Conservation (phyloP, 2,329 filamentous ascomycete genomes). For the Hymenoscyphus linearis region DNA sequence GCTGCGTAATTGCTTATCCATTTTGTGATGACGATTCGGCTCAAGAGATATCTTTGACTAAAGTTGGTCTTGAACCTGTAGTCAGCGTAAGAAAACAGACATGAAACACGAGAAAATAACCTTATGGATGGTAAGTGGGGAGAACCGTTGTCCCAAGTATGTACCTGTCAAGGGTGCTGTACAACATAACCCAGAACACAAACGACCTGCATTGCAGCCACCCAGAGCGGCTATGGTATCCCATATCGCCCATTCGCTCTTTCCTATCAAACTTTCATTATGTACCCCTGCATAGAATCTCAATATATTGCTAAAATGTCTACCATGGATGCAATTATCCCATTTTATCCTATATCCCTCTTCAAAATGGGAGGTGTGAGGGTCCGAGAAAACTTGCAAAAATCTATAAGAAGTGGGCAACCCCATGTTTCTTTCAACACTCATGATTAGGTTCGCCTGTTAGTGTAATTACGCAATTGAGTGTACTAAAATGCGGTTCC, state of each 20-base stretch:
- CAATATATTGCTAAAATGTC: not conserved
- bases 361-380: not conserved
- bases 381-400: not conserved
- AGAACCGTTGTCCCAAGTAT: not conserved
- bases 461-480: not conserved
- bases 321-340: not conserved
- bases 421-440: not conserved
- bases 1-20: not conserved
- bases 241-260: not conserved
- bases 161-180: not conserved
- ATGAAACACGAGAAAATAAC: not conserved
- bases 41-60: not conserved
- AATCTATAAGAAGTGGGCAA: not conserved
- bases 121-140: not conserved
- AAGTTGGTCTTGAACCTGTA: not conserved
- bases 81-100: not conserved
- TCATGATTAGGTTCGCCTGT: not conserved
- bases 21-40: not conserved
- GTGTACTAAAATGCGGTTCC: not conserved
- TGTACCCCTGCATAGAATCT: not conserved
- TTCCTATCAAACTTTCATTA: not conserved
- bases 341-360: not conserved
- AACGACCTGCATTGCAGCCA: not conserved
- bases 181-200: not conserved
- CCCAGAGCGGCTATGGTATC: not conserved